phyloP scores from a whole-genome alignment of 768 basidiomycete species.

The Suillus placidus region DNA sequence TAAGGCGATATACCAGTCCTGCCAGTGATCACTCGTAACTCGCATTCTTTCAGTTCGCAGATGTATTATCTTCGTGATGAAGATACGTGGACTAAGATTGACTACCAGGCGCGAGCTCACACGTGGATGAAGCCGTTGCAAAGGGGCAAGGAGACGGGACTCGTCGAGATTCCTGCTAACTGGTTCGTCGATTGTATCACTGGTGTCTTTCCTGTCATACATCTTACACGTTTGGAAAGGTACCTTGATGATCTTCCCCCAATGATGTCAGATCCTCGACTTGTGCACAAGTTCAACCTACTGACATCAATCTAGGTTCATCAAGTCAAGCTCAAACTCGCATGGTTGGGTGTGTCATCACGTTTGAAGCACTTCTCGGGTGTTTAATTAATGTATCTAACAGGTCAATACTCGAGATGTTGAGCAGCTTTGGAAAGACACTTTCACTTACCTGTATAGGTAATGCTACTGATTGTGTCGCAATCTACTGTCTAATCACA shows the following conservation, averaged over 20 bases:
- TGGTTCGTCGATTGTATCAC: conserved; percentile 46
- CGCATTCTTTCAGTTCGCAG: conserved; percentile 46
- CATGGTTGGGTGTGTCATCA: conserved; percentile 61
- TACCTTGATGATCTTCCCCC: conserved; percentile 76
- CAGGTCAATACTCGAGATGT: conserved; percentile 68
- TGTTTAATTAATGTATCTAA: not conserved
- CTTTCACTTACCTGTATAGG: conserved; percentile 70
- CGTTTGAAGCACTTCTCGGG: not conserved
- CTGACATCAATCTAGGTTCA: conserved; percentile 51
- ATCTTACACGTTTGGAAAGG: conserved; percentile 32
- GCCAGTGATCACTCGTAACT: not conserved
- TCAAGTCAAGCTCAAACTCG: conserved; percentile 65
- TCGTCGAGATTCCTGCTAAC: conserved; percentile 68
- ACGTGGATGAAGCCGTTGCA: conserved; percentile 77
- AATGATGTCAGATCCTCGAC: conserved; percentile 53
- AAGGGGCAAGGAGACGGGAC: conserved; percentile 63
- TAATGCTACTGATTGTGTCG: conserved; percentile 18
- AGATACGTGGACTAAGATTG: conserved; percentile 75
- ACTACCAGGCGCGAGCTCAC: conserved; percentile 57
- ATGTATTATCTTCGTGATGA: conserved; percentile 70
- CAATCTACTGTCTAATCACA: not conserved
- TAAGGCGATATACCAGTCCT: conserved; percentile 20
- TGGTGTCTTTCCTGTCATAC: not conserved
- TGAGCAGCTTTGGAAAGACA: conserved; percentile 77
- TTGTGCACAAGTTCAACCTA: conserved; percentile 4